phyloP scores from a whole-genome alignment of 352 stramenopile genomes.

The Pythium aphanidermatum region DNA sequence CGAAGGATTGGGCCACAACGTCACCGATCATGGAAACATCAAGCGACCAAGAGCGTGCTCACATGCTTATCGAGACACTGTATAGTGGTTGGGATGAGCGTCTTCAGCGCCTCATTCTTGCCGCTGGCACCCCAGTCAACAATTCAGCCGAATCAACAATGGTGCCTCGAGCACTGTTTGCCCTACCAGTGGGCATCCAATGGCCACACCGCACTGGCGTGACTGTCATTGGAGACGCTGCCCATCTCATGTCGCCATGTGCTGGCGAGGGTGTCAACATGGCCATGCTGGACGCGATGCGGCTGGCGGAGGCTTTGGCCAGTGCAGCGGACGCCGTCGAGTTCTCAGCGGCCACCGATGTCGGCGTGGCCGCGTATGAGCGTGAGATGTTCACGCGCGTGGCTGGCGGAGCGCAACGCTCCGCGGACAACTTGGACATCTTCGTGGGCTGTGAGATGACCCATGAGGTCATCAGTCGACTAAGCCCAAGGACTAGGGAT shows the following conservation, averaged over 20 bases:
- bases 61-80: conserved; percentile 6
- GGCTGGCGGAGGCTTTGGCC: conserved; percentile 12
- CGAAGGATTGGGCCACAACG: conserved; percentile 2
- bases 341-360: too few relatives aligned
- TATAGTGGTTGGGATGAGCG: conserved; percentile 10
- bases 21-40: background rate
- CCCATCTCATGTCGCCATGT: conserved; percentile 32
- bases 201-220: conserved; percentile 15
- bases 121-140: background rate
- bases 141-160: conserved; percentile 1
- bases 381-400: conserved; percentile 11
- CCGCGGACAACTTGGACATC: conserved; percentile 11
- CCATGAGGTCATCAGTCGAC: too few relatives aligned
- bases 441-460: too few relatives aligned
- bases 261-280: conserved; percentile 29
- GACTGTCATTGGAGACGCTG: conserved; percentile 27
- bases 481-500: too few relatives aligned
- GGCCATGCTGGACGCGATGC: conserved; percentile 21
- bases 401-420: background rate
- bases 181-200: conserved; percentile 8
- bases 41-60: conserved; percentile 4
- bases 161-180: conserved; percentile 7
- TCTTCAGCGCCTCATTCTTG: conserved; percentile 7
- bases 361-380: conserved; percentile 5
- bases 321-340: background rate